Evolutionary conservation across 192 early-diverging fungal genomes (phyloP), one percentile per base, ranked within the genome.

Genomic region (Nowakowskiella sp.): DNA sequence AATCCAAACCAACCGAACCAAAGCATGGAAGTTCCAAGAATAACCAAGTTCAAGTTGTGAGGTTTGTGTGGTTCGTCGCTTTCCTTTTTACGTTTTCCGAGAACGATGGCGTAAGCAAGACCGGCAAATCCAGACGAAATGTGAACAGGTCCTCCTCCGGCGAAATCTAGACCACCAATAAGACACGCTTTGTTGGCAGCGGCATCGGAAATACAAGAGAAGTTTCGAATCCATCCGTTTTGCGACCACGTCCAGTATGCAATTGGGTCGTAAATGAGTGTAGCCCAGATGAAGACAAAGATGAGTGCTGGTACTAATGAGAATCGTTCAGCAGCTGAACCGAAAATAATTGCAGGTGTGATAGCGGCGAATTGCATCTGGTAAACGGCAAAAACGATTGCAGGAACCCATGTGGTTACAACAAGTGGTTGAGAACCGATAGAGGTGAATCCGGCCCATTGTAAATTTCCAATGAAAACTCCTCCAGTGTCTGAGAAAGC

Each of bases 1-100:
- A 97, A 97, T 0, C 90, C 91, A 58, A 89, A 88, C 93, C 93
- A 96, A 43, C 93, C 91, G 48, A 92, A 91, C 90, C 91, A 94
- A 44, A 97, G 75, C 39, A 97, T 76, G 31, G 80, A 77, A 23
- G 87, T 85, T 21, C 90, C 94, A 33, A 96, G 74, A 54, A 93
- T 85, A 22, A 95, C 92, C 69, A 90, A 88, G 60, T 85, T 82
- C 67, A 94, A 83, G 71, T 87, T 89, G 68, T 94, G 90, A 9
- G 92, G 90, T 45, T 82, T 82, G 68, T 84, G 87, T 23, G 73
- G 70, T 19, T 85, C 75, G 4, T 61, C 62, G 10, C 84, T 85
- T 58, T 85, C 83, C 42, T 79, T 51, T 5, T 58, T 69, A 36
- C 94, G 84, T 56, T 82, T 84, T 42, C 94, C 94, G 25, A 94